A percentile compares a stretch with the other conserved stretches of the same genome.
Conservation (phyloP, 495 filamentous ascomycete species). For the Rhypophila decipiens region DNA sequence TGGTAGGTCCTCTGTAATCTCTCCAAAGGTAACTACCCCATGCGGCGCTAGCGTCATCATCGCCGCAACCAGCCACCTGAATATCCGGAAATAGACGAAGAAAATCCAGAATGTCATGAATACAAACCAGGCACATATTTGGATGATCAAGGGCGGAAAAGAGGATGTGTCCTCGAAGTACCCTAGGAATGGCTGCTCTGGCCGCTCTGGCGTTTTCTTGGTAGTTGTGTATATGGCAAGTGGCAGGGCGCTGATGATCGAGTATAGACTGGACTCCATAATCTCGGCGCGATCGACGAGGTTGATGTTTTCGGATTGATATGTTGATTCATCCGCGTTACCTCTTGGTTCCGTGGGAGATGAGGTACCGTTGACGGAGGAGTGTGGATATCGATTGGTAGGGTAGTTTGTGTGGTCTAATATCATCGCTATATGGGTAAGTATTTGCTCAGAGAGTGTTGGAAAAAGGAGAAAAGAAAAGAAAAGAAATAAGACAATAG, state of each 20-base stretch:
- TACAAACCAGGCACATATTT: not conserved
- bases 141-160: not conserved
- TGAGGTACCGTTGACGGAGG: too few species aligned
- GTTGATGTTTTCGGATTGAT: not conserved
- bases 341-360: too few species aligned
- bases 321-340: not conserved
- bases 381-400: too few species aligned
- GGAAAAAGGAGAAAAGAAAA: too few species aligned
- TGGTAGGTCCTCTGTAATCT: not conserved
- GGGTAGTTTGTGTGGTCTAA: too few species aligned
- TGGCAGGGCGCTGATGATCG: not conserved
- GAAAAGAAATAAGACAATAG: too few species aligned
- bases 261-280: not conserved
- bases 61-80: not conserved
- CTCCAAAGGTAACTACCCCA: not conserved
- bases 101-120: not conserved
- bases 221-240: too few species aligned
- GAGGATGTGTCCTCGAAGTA: not conserved
- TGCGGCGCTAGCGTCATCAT: not conserved
- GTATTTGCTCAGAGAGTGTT: too few species aligned
- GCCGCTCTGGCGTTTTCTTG: too few species aligned
- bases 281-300: not conserved
- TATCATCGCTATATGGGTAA: too few species aligned
- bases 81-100: not conserved
- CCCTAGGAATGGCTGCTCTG: not conserved